Evolutionary conservation across 2,329 filamentous ascomycete species (phyloP).

Genomic region (Paecilomyces sp.): DNA sequence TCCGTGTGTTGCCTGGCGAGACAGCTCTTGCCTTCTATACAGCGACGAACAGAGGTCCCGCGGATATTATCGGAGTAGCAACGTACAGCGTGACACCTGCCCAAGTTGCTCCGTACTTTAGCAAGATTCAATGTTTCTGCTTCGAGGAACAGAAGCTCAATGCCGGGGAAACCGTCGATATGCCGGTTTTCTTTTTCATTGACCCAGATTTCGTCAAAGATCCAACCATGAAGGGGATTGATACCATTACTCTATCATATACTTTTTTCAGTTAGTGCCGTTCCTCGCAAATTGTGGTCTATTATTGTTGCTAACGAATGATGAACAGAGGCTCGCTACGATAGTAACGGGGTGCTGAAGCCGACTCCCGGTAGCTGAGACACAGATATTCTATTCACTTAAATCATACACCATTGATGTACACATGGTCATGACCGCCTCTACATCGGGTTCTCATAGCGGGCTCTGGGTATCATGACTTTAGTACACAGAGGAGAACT

Average conservation of each 20-base stretch:
- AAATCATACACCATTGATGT: not conserved
- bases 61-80: slow-evolving; percentile 95
- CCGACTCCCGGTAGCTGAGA: slow-evolving; percentile 38
- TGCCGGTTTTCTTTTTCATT: slow-evolving; percentile 99
- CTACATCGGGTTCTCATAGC: not conserved
- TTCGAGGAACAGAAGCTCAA: slow-evolving; percentile 95
- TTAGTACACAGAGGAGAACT: not conserved
- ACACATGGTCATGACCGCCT: not conserved
- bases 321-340: slow-evolving; percentile 67
- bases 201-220: slow-evolving; percentile 93
- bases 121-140: slow-evolving; percentile 99
- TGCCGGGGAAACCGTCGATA: slow-evolving; percentile 94
- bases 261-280: slow-evolving; percentile 88
- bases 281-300: not conserved
- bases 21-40: slow-evolving; percentile 97
- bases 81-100: slow-evolving; percentile 96
- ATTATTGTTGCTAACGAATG: slow-evolving; percentile 25
- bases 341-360: slow-evolving; percentile 66
- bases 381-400: not conserved
- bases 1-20: slow-evolving; percentile 89
- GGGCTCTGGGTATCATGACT: not conserved
- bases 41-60: slow-evolving; percentile 80
- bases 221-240: slow-evolving; percentile 84
- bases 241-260: slow-evolving; percentile 92
- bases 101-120: slow-evolving; percentile 95